Evolutionary conservation across 257 asterid genomes (phyloP), one percentile per base, ranked within the genome.

Genomic region (Jaltomata sinuosa): DNA sequence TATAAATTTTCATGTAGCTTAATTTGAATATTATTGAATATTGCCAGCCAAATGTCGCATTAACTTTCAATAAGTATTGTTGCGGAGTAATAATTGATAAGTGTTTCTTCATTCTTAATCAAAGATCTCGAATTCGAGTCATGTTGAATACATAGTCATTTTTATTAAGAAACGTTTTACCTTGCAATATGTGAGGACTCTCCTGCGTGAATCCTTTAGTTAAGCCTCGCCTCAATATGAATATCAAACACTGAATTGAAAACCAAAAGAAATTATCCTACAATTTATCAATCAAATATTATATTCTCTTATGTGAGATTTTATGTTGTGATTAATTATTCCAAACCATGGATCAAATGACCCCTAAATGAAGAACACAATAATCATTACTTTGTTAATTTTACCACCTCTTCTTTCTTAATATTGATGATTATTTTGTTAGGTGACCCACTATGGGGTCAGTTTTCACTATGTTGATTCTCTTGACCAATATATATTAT

Each of bases 391-490:
- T 21, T 18, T 29, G 59, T 67, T 50, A 22, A 38, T 84, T 74
- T 71, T 47, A 80, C 83, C 59, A 79, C 14, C 72, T 65, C 68
- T 54, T 81, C 42, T 65, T 74, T 53, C n/a, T 31, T 21, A n/a
- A 59, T 19, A 71, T 59, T 29, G 80, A 72, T n/a, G 31, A 84
- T 71, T 18, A 79, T 25, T 32, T 59, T 27, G 67, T 59, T 49
- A 6, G 87, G 89, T 86, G 87, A 79, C 72, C 87, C 79, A 79
- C 85, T 62, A 49, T 57, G 68, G 83, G 78, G 83, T 81, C 80
- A 49, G 27, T 79, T 79, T 79, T 87, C 81, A 80, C 81, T 36
- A 55, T 49, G 52, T 80, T 83, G 81, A 80, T 84, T 69, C 29
- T 80, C 72, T 84, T 84, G 55, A 84, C 87, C 62, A 32, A 69